A percentile compares a stretch with the other conserved stretches of the same genome.
These are phyloP conservation scores for Schizophyllum amplum DNA, from an alignment of 1,284 basidiomycete genomes.

Conservation along the genomic window DNA sequence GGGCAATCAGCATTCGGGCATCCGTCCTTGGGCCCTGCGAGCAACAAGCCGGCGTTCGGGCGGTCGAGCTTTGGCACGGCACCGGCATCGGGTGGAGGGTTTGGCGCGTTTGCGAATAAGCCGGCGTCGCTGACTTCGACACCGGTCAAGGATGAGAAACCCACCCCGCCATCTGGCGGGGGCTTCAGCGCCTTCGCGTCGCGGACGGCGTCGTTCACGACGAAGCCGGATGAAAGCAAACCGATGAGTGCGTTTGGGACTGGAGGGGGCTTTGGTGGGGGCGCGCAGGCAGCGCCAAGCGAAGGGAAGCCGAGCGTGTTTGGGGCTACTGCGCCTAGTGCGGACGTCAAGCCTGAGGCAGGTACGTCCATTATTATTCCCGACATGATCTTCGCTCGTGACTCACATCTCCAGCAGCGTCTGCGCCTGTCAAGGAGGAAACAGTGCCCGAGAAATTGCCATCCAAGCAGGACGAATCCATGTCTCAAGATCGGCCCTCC, in stretches of 20 bases:
- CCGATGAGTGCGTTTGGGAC: neutral
- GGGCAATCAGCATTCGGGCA: neutral
- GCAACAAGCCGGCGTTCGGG: constrained; percentile 6
- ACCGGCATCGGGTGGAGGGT: constrained; percentile 6
- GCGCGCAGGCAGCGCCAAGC: neutral
- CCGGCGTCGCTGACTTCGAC: neutral
- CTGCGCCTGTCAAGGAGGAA: too few relatives aligned
- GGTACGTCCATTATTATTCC: neutral
- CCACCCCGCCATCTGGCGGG: neutral
- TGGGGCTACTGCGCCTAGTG: too few relatives aligned
- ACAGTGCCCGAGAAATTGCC: neutral
- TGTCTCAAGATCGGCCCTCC: neutral
- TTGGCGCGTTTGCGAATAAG: constrained; percentile 9
- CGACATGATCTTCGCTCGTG: too few relatives aligned
- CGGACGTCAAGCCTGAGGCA: neutral
- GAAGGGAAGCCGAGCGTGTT: too few relatives aligned
- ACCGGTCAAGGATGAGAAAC: neutral
- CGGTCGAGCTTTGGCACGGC: constrained; percentile 8
- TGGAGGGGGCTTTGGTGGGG: neutral
- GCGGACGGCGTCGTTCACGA: neutral
- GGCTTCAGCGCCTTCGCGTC: constrained; percentile 10
- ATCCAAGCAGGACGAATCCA: neutral
- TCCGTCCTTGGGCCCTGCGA: constrained; percentile 2
- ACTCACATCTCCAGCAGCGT: too few relatives aligned
- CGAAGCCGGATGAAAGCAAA: neutral